Conservation (phyloP, 2,329 filamentous ascomycete genomes). For the Fusarium scirpi region DNA sequence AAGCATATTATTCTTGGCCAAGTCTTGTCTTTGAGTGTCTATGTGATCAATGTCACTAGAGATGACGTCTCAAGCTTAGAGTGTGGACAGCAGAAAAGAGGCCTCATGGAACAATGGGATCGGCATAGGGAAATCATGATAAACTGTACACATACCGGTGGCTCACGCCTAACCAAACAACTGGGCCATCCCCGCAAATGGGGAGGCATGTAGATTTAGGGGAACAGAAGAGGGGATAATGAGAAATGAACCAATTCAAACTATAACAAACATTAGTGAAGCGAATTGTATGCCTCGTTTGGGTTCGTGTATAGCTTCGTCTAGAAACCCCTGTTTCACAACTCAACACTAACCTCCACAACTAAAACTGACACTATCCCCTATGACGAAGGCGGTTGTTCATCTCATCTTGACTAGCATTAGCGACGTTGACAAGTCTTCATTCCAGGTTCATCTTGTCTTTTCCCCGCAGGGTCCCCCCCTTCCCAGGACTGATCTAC, state of each 20-base stretch:
- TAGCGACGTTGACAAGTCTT: neutral
- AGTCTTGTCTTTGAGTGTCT: constrained; percentile 14
- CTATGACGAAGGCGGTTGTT: constrained; percentile 3
- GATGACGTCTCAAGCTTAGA: neutral
- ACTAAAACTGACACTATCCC: constrained; percentile 1
- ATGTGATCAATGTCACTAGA: constrained; percentile 9
- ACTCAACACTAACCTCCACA: constrained; percentile 14
- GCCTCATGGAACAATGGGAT: constrained; percentile 31
- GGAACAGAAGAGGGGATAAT: neutral
- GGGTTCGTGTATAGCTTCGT: constrained; percentile 6
- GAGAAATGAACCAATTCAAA: constrained; percentile 23
- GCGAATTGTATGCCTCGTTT: neutral
- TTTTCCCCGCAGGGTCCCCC: constrained; percentile 31
- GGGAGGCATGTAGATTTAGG: constrained; percentile 1
- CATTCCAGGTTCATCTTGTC: constrained; percentile 20
- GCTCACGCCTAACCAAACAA: constrained; percentile 30
- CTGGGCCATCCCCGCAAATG: constrained; percentile 17
- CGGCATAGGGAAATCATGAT: constrained; percentile 40
- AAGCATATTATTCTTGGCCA: constrained; percentile 33
- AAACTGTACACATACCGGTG: constrained; percentile 42
- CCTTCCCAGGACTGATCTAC: constrained; percentile 12
- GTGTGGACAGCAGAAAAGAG: constrained; percentile 4
- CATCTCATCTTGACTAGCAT: constrained; percentile 3
- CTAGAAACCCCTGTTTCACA: constrained; percentile 11
- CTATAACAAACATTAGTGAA: constrained; percentile 11